phyloP scores from a whole-genome alignment of 345 rosid species.

The Eucalyptus curtisii region DNA sequence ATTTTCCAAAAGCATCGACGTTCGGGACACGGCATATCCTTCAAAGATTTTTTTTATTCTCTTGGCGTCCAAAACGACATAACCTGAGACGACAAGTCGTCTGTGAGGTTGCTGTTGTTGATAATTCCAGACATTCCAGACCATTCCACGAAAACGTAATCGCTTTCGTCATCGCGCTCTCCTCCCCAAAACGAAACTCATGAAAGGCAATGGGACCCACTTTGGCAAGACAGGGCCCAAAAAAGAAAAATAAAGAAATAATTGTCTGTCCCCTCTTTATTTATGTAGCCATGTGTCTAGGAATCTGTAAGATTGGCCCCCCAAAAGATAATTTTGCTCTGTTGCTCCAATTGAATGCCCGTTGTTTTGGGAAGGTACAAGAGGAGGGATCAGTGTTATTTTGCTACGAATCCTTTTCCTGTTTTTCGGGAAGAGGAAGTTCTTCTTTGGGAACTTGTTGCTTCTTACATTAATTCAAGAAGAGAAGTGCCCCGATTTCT shows the following conservation, averaged over 20 bases:
- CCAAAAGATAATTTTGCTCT: background rate
- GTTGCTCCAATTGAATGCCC: background rate
- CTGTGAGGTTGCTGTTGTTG: background rate
- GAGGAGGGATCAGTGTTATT: background rate
- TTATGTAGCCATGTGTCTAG: background rate
- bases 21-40: background rate
- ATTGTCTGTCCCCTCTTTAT: background rate
- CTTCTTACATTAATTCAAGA: background rate
- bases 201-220: background rate
- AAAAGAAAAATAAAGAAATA: background rate
- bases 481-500: background rate
- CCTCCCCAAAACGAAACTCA: background rate
- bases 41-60: background rate
- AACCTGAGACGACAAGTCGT: background rate
- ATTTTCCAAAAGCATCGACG: background rate
- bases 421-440: background rate
- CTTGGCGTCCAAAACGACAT: background rate
- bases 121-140: background rate
- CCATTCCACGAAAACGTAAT: background rate
- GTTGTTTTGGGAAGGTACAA: background rate
- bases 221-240: background rate
- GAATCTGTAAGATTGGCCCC: background rate
- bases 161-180: background rate
- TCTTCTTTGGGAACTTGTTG: background rate
- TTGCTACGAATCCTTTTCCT: background rate